Percentiles rank a stretch among this genome's conserved stretches.
phyloP scores from a whole-genome alignment of 768 basidiomycete genomes.

The Suillus tomentosus region DNA sequence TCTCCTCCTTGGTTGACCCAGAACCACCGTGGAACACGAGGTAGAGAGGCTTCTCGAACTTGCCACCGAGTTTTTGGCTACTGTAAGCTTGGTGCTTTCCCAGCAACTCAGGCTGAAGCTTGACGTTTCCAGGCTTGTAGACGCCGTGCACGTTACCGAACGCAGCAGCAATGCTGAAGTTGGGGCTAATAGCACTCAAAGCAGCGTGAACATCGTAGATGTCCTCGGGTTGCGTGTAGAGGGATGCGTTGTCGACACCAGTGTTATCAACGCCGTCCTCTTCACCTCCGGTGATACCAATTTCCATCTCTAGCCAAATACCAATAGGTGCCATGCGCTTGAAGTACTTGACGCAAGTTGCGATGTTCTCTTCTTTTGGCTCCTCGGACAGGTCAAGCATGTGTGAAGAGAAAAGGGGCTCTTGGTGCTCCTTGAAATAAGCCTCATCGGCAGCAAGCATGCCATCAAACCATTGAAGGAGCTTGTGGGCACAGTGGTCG shows the following conservation, averaged over 20 bases:
- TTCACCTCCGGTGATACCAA: constrained; percentile 99
- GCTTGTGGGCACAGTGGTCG: constrained; percentile 98
- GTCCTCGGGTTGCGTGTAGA: constrained; percentile 98
- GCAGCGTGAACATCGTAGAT: constrained; percentile 89
- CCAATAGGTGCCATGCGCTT: constrained; percentile 90
- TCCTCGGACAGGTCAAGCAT: constrained; percentile 98
- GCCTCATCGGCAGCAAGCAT: constrained; percentile 97
- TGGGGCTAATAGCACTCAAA: constrained; percentile 81
- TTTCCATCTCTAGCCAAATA: constrained; percentile 99
- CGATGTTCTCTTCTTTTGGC: constrained; percentile 91
- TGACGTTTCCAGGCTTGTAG: constrained; percentile 98
- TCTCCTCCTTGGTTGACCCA: constrained; percentile 95
- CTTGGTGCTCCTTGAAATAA: constrained; percentile 87
- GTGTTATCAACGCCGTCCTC: constrained; percentile 99
- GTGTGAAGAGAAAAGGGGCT: constrained; percentile 93
- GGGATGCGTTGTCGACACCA: constrained; percentile 84
- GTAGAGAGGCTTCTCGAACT: constrained; percentile 83
- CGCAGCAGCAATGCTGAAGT: constrained; percentile 97
- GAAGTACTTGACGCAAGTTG: constrained; percentile 91
- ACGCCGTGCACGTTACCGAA: constrained; percentile 99
- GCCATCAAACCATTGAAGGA: constrained; percentile 98
- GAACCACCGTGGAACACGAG: constrained; percentile 99
- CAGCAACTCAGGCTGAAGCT: constrained; percentile 87
- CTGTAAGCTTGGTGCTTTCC: constrained; percentile 86
- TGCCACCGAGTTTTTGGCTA: constrained; percentile 63